Evolutionary conservation across 352 stramenopile genomes (phyloP).

Genomic region (Aphanomyces euteiches): DNA sequence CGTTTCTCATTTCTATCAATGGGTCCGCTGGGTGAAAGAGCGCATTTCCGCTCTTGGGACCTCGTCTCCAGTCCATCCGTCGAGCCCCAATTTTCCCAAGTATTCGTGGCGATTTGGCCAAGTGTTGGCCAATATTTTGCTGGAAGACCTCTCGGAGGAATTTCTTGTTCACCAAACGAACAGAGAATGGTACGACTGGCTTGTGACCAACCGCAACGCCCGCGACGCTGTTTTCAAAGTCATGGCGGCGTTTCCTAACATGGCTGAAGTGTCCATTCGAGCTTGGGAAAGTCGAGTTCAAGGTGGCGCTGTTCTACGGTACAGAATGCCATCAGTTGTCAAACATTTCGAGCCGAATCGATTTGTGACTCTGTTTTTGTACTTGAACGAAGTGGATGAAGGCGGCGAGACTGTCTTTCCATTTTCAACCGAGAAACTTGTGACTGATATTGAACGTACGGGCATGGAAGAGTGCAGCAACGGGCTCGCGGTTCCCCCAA

Average conservation of each 20-base stretch:
- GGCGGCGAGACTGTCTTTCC: slow-evolving; percentile 98
- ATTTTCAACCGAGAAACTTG: slow-evolving; percentile 70
- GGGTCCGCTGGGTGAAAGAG: slow-evolving; percentile 80
- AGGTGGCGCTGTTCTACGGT: slow-evolving; percentile 38
- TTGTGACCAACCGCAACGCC: slow-evolving; percentile 53
- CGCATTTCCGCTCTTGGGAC: slow-evolving; percentile 59
- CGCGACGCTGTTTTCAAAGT: slow-evolving; percentile 67
- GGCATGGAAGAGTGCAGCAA: slow-evolving; percentile 80
- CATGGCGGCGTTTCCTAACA: slow-evolving; percentile 52
- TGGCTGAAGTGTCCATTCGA: slow-evolving; percentile 62
- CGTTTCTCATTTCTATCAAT: slow-evolving; percentile 68
- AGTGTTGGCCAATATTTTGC: slow-evolving; percentile 51
- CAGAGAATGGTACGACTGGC: slow-evolving; percentile 69
- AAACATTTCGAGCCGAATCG: slow-evolving; percentile 89
- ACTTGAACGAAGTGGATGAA: slow-evolving; percentile 94
- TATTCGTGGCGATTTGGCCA: slow-evolving; percentile 66
- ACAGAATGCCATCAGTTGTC: slow-evolving; percentile 59
- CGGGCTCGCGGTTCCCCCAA: slow-evolving; percentile 66
- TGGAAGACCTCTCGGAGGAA: slow-evolving; percentile 58
- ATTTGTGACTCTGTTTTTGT: slow-evolving; percentile 96
- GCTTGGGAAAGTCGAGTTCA: slow-evolving; percentile 58
- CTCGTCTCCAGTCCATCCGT: slow-evolving; percentile 48
- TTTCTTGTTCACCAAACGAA: slow-evolving; percentile 61
- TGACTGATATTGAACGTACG: slow-evolving; percentile 61
- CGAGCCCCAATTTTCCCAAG: slow-evolving; percentile 54